Percentiles rank a stretch among this genome's conserved stretches.
phyloP scores from a whole-genome alignment of 1,284 basidiomycete species.

The Mycena citricolor region DNA sequence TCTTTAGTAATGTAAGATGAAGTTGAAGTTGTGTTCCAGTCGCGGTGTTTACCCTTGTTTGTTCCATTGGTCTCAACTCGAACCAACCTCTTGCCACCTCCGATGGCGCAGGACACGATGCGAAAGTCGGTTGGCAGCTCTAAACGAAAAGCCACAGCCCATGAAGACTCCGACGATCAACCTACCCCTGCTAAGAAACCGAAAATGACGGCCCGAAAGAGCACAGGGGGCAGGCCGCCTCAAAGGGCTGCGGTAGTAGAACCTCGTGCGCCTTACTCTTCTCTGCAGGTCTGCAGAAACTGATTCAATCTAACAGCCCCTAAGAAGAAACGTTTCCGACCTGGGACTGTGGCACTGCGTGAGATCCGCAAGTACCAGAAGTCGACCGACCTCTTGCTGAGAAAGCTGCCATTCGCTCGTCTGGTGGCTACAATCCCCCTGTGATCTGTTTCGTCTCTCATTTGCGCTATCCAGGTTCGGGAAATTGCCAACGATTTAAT shows the following conservation, averaged over 20 bases:
- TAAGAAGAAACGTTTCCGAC: constrained; percentile 70
- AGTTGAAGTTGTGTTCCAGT: no score
- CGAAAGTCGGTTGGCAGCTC: constrained; percentile 9
- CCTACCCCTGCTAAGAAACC: constrained; percentile 48
- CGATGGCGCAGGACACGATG: constrained; percentile 13
- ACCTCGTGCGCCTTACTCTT: constrained; percentile 6
- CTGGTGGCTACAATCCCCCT: constrained; percentile 51
- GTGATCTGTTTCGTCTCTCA: not conserved
- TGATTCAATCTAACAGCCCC: constrained; percentile 14
- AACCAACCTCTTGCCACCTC: not conserved
- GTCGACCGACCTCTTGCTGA: constrained; percentile 83
- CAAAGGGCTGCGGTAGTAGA: constrained; percentile 24
- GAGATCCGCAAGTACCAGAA: constrained; percentile 96
- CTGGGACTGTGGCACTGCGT: constrained; percentile 85
- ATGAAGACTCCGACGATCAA: constrained; percentile 39
- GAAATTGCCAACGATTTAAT: constrained; percentile 89
- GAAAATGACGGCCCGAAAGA: constrained; percentile 72
- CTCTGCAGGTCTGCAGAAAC: not conserved
- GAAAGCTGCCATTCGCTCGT: constrained; percentile 89
- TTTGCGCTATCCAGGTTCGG: constrained; percentile 62
- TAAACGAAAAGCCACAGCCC: constrained; percentile 19
- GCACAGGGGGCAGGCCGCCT: constrained; percentile 62
- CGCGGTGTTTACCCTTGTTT: no score
- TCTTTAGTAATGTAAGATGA: no score
- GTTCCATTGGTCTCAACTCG: no score